phyloP scores from a whole-genome alignment of 306 rosid species.

The Comarum palustre region DNA sequence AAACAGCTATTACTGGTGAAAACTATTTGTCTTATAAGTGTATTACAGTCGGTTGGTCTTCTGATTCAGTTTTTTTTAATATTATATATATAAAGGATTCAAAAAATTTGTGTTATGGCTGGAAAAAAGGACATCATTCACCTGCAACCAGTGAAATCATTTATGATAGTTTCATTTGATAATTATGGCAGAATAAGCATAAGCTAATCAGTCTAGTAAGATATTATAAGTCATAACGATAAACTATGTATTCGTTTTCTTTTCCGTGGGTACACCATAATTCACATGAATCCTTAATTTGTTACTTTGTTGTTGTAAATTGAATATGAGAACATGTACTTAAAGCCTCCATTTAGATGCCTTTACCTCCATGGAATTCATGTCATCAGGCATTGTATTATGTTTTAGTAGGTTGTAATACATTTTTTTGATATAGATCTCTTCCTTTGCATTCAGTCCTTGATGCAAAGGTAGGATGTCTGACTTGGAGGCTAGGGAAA shows the following conservation, averaged over 20 bases:
- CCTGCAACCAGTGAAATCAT: not conserved
- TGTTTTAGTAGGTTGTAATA: not conserved
- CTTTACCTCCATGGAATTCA: not conserved
- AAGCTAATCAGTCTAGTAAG: not conserved
- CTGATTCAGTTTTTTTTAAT: not conserved
- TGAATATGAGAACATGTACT: not conserved
- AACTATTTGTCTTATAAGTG: not conserved
- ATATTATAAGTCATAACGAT: not conserved
- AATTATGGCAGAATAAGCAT: not conserved
- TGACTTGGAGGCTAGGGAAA: constrained; percentile 25
- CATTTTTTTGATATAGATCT: not conserved
- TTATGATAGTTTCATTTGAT: not conserved
- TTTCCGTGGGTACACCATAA: not conserved
- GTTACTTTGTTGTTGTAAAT: not conserved
- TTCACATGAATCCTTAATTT: not conserved
- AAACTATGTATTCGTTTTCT: not conserved
- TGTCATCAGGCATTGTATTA: not conserved
- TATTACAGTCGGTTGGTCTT: not conserved
- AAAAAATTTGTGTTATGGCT: too few relatives aligned
- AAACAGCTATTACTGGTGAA: not conserved
- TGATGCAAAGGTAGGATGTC: constrained; percentile 50
- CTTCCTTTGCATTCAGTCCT: constrained; percentile 51
- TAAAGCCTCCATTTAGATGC: not conserved
- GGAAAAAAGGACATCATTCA: too few relatives aligned
- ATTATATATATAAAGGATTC: too few relatives aligned